phyloP scores from a whole-genome alignment of 2,329 filamentous ascomycete genomes.

The Albifimbria verrucaria region DNA sequence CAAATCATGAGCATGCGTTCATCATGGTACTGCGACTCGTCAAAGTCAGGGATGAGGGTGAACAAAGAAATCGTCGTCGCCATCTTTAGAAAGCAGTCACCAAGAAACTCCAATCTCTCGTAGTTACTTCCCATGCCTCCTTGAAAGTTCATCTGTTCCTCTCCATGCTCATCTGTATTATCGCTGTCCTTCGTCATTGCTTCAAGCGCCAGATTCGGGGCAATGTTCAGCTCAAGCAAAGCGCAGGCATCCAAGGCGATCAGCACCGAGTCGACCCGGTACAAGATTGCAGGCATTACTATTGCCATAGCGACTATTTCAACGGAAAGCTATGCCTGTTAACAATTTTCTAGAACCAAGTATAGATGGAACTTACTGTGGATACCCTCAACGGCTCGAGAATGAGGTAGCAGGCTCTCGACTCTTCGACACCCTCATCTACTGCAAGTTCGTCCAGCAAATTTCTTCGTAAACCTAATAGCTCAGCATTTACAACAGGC shows the following conservation, averaged over 20 bases:
- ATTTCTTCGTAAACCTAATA: constrained; percentile 76
- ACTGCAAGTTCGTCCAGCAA: constrained; percentile 67
- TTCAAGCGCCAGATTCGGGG: constrained; percentile 72
- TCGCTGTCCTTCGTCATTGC: constrained; percentile 92
- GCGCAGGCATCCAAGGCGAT: constrained; percentile 74
- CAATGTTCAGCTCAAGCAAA: constrained; percentile 61
- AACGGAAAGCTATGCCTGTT: constrained; percentile 64
- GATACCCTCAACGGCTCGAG: constrained; percentile 77
- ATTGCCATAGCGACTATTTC: constrained; percentile 70
- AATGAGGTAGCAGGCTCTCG: constrained; percentile 60
- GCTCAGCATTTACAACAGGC: constrained; percentile 74
- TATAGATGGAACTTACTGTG: constrained; percentile 48
- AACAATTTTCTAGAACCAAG: constrained; percentile 12
- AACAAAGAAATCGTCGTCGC: constrained; percentile 87
- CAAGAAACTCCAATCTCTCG: constrained; percentile 88
- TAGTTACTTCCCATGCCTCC: constrained; percentile 92
- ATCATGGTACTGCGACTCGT: constrained; percentile 86
- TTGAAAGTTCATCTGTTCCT: constrained; percentile 69
- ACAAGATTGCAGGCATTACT: constrained; percentile 78
- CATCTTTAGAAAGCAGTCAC: constrained; percentile 94
- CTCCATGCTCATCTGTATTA: constrained; percentile 69
- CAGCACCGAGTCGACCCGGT: constrained; percentile 76
- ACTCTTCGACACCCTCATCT: constrained; percentile 39
- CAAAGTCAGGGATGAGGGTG: constrained; percentile 68
- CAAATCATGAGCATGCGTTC: constrained; percentile 87